Evolutionary conservation across 2,329 filamentous ascomycete genomes (phyloP).

Genomic region (Trichophyton benhamiae): DNA sequence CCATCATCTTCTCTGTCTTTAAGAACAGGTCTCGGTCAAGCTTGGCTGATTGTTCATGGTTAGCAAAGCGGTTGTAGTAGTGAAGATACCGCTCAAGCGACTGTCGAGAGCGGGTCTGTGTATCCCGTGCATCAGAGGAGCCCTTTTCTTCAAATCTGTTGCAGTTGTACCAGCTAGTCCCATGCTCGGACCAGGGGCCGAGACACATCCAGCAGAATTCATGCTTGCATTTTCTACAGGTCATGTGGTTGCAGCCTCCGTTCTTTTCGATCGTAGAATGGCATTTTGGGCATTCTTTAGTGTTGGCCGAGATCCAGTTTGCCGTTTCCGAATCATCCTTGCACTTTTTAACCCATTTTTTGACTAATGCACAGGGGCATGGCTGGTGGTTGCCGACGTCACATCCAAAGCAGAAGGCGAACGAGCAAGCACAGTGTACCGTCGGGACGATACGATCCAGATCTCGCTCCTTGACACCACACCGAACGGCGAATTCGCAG

Average conservation of each 20-base stretch:
- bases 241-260: constrained; percentile 96
- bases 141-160: constrained; percentile 96
- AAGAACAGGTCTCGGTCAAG: constrained; percentile 90
- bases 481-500: constrained; percentile 86
- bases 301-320: constrained; percentile 99
- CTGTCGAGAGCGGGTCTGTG: constrained; percentile 78
- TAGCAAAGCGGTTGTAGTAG: constrained; percentile 98
- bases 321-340: constrained; percentile 96
- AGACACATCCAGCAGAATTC: constrained; percentile 99
- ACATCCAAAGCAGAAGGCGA: constrained; percentile 92
- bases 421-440: constrained; percentile 70
- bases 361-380: constrained; percentile 79
- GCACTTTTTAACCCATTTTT: constrained; percentile 95
- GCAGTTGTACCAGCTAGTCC: constrained; percentile 99
- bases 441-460: constrained; percentile 76
- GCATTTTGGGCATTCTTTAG: constrained; percentile 94
- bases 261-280: constrained; percentile 98
- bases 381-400: constrained; percentile 83
- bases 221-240: constrained; percentile 85
- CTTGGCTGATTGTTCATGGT: constrained; percentile 94
- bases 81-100: constrained; percentile 93
- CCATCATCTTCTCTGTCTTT: constrained; percentile 99
- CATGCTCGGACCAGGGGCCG: constrained; percentile 96
- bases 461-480: constrained; percentile 75
- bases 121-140: constrained; percentile 76